A percentile compares a stretch with the other conserved stretches of the same genome.
These are phyloP conservation scores for Candida insectalens DNA, from an alignment of 805 yeast species.

Conservation along the genomic window DNA sequence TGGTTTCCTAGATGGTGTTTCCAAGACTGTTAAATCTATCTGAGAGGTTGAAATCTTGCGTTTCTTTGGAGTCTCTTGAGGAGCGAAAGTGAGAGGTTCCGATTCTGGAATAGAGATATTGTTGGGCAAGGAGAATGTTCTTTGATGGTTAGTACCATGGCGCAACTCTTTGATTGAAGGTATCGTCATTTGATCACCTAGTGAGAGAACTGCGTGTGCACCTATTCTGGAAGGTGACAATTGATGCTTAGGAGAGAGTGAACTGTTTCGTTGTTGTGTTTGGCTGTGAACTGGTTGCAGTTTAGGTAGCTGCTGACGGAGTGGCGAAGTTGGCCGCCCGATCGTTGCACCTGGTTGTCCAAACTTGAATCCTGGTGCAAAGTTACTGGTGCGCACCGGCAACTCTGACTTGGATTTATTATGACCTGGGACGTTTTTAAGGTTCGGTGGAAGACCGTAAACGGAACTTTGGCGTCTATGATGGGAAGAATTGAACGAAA, in stretches of 20 bases:
- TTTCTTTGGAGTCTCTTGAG: neutral
- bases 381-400: slow-evolving; percentile 4
- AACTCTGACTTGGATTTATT: neutral
- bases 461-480: too few relatives aligned
- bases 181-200: slow-evolving; percentile 25
- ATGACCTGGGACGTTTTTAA: too few relatives aligned
- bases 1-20: neutral
- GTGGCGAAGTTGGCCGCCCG: neutral
- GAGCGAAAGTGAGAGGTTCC: slow-evolving; percentile 17
- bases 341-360: slow-evolving; percentile 21
- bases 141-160: slow-evolving; percentile 24
- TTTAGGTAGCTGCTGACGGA: slow-evolving; percentile 7
- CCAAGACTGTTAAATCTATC: neutral
- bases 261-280: slow-evolving; percentile 5
- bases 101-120: slow-evolving; percentile 25
- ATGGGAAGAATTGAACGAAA: too few relatives aligned
- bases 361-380: slow-evolving; percentile 21
- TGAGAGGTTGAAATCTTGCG: neutral
- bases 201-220: slow-evolving; percentile 56
- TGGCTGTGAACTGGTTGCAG: slow-evolving; percentile 9
- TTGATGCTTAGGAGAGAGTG: slow-evolving; percentile 24
- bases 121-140: slow-evolving; percentile 32
- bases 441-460: too few relatives aligned
- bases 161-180: slow-evolving; percentile 11
- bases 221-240: slow-evolving; percentile 65